Conservation (phyloP, 2,329 filamentous ascomycete genomes). For the Exophiala spinifera region DNA sequence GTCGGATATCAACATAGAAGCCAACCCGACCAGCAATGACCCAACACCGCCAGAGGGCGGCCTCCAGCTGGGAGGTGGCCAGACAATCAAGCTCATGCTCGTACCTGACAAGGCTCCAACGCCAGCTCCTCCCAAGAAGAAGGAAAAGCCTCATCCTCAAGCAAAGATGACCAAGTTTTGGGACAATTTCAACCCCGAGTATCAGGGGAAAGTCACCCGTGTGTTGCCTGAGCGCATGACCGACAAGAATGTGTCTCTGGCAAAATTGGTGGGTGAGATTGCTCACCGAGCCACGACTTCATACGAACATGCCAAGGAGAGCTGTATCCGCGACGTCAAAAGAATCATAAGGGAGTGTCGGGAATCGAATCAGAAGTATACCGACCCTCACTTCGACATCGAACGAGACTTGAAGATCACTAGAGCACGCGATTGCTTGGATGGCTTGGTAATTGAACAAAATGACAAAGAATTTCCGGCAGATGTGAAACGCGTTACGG, state of each 20-base stretch:
- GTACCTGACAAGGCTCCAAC: conserved; percentile 18
- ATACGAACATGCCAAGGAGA: conserved; percentile 68
- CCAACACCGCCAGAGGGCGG: conserved; percentile 9
- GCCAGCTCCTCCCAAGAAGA: conserved; percentile 36
- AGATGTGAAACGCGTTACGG: conserved; percentile 68
- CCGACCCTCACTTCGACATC: conserved; percentile 85
- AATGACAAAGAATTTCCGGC: conserved; percentile 55
- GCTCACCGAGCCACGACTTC: conserved; percentile 61
- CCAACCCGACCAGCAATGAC: conserved; percentile 14
- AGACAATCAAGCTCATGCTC: conserved; percentile 24
- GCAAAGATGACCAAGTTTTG: conserved; percentile 70
- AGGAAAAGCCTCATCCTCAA: conserved; percentile 58
- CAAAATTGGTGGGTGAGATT: conserved; percentile 55
- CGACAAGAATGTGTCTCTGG: conserved; percentile 62
- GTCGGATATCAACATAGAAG: conserved; percentile 13
- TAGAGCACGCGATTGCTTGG: conserved; percentile 50
- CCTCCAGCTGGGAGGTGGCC: conserved; percentile 21
- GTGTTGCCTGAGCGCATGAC: conserved; percentile 59
- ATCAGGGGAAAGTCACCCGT: conserved; percentile 68
- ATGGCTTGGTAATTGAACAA: conserved; percentile 41
- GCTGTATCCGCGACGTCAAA: conserved; percentile 62
- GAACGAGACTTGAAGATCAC: conserved; percentile 66
- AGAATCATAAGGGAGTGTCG: conserved; percentile 64
- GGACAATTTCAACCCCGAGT: conserved; percentile 68
- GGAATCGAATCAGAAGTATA: conserved; percentile 78